Conservation (phyloP, 768 basidiomycete species). For the Suillus decipiens region DNA sequence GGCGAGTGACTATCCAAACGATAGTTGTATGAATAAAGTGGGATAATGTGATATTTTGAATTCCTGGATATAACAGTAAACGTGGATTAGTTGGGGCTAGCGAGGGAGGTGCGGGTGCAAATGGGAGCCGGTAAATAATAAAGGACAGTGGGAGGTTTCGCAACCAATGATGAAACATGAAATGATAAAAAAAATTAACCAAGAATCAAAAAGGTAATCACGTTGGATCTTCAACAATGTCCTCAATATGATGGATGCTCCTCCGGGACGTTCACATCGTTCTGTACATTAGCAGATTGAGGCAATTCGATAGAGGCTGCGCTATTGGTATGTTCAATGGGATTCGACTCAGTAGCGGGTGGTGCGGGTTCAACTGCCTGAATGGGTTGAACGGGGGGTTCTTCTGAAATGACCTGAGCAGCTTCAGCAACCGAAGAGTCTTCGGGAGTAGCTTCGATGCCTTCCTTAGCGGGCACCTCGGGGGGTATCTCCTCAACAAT, state of each 20-base stretch:
- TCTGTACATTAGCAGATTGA: not conserved
- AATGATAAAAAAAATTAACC: not conserved
- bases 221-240: constrained; percentile 4
- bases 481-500: constrained; percentile 1
- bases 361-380: not conserved
- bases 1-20: constrained; percentile 13
- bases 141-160: constrained; percentile 8
- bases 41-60: constrained; percentile 14
- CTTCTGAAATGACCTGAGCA: not conserved
- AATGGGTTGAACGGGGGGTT: not conserved
- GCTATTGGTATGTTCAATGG: not conserved
- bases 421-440: constrained; percentile 4
- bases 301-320: not conserved
- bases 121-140: constrained; percentile 11
- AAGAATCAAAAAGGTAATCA: not conserved
- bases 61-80: constrained; percentile 20
- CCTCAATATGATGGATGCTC: not conserved
- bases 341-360: not conserved
- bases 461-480: not conserved
- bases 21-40: constrained; percentile 11
- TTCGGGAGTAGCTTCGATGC: constrained; percentile 5
- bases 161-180: constrained; percentile 7
- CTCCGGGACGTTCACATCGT: not conserved
- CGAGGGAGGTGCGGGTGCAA: constrained; percentile 15
- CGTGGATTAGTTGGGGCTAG: constrained; percentile 14